Percentiles rank a stretch among this genome's conserved stretches.
Conservation (phyloP, 371 early-diverging fungal species). For the Parasitella parasitica region DNA sequence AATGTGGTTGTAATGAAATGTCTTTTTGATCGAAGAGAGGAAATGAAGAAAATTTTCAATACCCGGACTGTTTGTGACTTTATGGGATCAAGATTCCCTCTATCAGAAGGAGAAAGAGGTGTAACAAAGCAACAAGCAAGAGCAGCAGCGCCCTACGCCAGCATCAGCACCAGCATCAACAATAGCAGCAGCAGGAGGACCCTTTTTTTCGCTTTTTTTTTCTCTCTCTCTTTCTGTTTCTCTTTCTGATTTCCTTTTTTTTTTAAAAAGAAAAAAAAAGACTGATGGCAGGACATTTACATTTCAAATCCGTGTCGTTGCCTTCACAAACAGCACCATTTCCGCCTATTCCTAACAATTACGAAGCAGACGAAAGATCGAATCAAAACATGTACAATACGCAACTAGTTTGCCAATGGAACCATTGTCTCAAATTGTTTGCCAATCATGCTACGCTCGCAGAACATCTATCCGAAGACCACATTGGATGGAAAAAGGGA, state of each 20-base stretch:
- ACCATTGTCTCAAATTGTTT: conserved; percentile 43
- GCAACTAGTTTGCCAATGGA: conserved; percentile 50
- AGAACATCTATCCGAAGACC: conserved; percentile 62
- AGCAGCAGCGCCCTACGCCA: neutral
- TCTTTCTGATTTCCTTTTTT: neutral
- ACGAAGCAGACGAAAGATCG: neutral
- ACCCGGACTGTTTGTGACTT: conserved; percentile 33
- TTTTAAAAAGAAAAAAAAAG: neutral
- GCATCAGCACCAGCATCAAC: neutral
- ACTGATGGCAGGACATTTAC: neutral
- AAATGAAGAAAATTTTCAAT: conserved; percentile 22
- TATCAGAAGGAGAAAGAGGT: neutral
- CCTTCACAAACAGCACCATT: neutral
- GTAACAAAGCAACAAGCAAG: neutral
- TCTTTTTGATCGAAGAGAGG: neutral
- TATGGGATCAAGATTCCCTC: neutral
- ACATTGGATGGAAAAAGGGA: conserved; percentile 67
- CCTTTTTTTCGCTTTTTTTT: neutral
- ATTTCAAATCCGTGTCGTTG: neutral
- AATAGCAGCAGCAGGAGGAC: neutral
- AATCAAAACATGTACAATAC: neutral
- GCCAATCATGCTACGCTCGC: conserved; percentile 45
- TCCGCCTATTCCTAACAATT: neutral
- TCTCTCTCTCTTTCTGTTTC: neutral
- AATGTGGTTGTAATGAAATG: neutral